Conservation (phyloP, 2,329 filamentous ascomycete genomes). For the Pestalotiopsis sp. region DNA sequence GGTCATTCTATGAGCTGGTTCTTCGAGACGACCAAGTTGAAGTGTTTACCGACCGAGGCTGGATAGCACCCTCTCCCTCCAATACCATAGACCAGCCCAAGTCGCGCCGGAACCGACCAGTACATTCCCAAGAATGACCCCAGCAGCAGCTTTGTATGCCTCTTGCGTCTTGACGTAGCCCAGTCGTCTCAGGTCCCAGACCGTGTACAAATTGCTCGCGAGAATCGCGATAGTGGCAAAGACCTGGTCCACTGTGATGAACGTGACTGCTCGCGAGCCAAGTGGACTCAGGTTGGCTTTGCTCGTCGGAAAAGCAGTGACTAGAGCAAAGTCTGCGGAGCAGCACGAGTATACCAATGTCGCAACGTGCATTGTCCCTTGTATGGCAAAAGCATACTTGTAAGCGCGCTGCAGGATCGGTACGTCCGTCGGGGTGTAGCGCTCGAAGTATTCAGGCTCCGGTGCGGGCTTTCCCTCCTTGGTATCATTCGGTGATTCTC, state of each 20-base stretch:
- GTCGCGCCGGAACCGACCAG: slow-evolving; percentile 25
- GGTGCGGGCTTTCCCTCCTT: neutral
- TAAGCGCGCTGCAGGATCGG: slow-evolving; percentile 16
- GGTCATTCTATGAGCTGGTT: no score
- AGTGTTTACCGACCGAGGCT: neutral
- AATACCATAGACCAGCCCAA: slow-evolving; percentile 26
- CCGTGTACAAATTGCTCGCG: slow-evolving; percentile 19
- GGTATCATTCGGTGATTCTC: neutral
- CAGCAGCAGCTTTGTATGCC: slow-evolving; percentile 5
- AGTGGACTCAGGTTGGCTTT: neutral
- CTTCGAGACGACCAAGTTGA: no score
- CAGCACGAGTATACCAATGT: slow-evolving; percentile 7
- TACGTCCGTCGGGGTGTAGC: slow-evolving; percentile 8
- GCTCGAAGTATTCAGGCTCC: neutral
- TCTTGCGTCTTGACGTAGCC: slow-evolving; percentile 24
- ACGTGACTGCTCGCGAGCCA: neutral
- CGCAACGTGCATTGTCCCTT: slow-evolving; percentile 15
- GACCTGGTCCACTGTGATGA: neutral
- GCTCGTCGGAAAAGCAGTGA: neutral
- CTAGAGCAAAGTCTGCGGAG: neutral
- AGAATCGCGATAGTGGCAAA: neutral
- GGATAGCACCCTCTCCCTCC: slow-evolving; percentile 22
- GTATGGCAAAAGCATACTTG: slow-evolving; percentile 12
- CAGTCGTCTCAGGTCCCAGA: slow-evolving; percentile 24
- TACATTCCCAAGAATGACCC: slow-evolving; percentile 15